Evolutionary conservation across 2,329 filamentous ascomycete species (phyloP).

Genomic region (Pseudogymnoascus sp.): DNA sequence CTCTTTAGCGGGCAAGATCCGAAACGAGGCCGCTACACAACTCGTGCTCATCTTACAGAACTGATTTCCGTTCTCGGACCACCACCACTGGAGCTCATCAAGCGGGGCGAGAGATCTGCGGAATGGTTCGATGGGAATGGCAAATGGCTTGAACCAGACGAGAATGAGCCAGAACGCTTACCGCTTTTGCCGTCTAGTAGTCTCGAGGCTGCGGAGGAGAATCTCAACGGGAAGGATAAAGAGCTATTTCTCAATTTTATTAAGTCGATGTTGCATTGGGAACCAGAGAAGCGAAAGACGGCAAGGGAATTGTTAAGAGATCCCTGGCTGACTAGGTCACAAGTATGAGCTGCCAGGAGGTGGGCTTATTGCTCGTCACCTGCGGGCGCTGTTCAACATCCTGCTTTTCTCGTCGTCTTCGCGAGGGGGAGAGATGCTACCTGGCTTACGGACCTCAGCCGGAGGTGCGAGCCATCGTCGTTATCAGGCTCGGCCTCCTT

Average conservation of each 20-base stretch:
- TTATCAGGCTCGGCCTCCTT: too few relatives aligned
- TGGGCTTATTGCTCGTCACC: not conserved
- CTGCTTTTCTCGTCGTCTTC: not conserved
- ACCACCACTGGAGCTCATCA: slow-evolving; percentile 14
- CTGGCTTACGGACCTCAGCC: too few relatives aligned
- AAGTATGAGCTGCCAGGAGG: too few relatives aligned
- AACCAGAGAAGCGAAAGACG: slow-evolving; percentile 16
- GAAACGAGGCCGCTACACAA: slow-evolving; percentile 13
- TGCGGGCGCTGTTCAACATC: not conserved
- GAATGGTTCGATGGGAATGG: slow-evolving; percentile 15
- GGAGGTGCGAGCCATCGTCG: too few relatives aligned
- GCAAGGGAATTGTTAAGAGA: slow-evolving; percentile 14
- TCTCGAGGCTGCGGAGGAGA: slow-evolving; percentile 14
- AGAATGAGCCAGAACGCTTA: slow-evolving; percentile 14
- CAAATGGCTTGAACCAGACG: slow-evolving; percentile 14
- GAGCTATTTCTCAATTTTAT: slow-evolving; percentile 15
- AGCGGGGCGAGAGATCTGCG: slow-evolving; percentile 12
- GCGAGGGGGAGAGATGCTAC: too few relatives aligned
- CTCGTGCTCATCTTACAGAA: slow-evolving; percentile 16
- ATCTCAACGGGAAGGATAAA: slow-evolving; percentile 14
- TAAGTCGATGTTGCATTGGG: slow-evolving; percentile 16
- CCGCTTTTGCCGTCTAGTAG: slow-evolving; percentile 14
- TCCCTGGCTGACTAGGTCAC: slow-evolving; percentile 12
- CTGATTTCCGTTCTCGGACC: slow-evolving; percentile 18
- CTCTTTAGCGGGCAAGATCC: slow-evolving; percentile 16